phyloP scores from a whole-genome alignment of 345 rosid genomes.

The Eucalyptus tenuipes region DNA sequence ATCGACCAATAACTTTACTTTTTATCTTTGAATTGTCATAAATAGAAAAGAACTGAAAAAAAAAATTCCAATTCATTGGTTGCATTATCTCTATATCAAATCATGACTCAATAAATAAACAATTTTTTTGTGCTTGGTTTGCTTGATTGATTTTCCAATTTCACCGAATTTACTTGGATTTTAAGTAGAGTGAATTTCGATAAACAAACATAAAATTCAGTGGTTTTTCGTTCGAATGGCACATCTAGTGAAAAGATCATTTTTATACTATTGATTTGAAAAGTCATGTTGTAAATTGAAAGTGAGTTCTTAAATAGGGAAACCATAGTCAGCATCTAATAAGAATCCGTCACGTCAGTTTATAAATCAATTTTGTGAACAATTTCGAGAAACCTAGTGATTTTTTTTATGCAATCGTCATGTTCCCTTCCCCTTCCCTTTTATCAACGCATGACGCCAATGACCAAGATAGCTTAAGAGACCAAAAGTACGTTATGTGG shows the following conservation, averaged over 20 bases:
- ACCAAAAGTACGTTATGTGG: neutral
- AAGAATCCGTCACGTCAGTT: neutral
- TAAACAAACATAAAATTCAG: fast-evolving
- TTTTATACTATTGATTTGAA: fast-evolving
- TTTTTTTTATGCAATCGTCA: neutral
- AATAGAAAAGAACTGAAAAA: neutral
- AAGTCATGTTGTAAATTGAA: neutral
- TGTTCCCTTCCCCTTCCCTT: neutral
- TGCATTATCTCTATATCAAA: neutral
- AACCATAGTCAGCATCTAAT: neutral
- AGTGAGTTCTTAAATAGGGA: neutral
- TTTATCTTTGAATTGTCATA: neutral
- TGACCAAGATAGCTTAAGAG: neutral
- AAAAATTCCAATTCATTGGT: neutral
- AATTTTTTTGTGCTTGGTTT: neutral
- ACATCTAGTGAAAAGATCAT: neutral
- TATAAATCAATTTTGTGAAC: neutral
- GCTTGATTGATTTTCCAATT: neutral
- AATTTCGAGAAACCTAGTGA: neutral
- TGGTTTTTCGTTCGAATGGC: neutral
- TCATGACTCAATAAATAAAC: neutral
- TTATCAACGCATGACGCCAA: neutral
- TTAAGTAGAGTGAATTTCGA: neutral
- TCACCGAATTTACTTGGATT: neutral
- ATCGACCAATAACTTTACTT: neutral